Conservation (phyloP, 805 yeast species). For the Candida methanosorbosa region DNA sequence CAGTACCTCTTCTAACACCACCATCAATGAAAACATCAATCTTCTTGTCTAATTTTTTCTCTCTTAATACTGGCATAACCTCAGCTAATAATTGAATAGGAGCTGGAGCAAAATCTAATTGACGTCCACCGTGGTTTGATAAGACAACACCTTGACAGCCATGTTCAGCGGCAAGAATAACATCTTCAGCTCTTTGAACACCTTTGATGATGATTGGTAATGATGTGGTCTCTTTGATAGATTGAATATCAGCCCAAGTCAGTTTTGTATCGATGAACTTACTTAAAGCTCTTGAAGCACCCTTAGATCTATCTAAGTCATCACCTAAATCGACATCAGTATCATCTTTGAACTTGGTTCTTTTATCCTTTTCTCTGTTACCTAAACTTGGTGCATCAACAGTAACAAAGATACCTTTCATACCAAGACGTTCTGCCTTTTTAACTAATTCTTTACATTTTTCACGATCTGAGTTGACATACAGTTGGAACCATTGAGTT, state of each 20-base stretch:
- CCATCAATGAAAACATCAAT: slow-evolving; percentile 60
- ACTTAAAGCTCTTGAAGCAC: slow-evolving; percentile 84
- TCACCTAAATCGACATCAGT: slow-evolving; percentile 35
- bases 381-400: slow-evolving; percentile 93
- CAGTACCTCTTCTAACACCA: slow-evolving; percentile 63
- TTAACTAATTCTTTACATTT: slow-evolving; percentile 52
- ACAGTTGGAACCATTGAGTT: slow-evolving; percentile 82
- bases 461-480: slow-evolving; percentile 72
- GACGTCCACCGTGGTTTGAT: slow-evolving; percentile 89
- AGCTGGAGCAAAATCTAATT: slow-evolving; percentile 74
- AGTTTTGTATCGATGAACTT: slow-evolving; percentile 70
- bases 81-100: slow-evolving; percentile 72
- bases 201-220: slow-evolving; percentile 74
- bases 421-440: slow-evolving; percentile 65
- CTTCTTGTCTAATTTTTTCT: slow-evolving; percentile 36
- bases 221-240: slow-evolving; percentile 45
- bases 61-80: slow-evolving; percentile 42
- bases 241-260: slow-evolving; percentile 56
- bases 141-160: slow-evolving; percentile 75
- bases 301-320: slow-evolving; percentile 58
- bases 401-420: slow-evolving; percentile 78
- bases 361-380: slow-evolving; percentile 51
- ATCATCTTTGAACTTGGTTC: slow-evolving; percentile 26
- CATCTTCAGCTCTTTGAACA: slow-evolving; percentile 78
- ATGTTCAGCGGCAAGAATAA: slow-evolving; percentile 57